Conservation (phyloP, 1,284 basidiomycete species). For the Agroathelia rolfsii region DNA sequence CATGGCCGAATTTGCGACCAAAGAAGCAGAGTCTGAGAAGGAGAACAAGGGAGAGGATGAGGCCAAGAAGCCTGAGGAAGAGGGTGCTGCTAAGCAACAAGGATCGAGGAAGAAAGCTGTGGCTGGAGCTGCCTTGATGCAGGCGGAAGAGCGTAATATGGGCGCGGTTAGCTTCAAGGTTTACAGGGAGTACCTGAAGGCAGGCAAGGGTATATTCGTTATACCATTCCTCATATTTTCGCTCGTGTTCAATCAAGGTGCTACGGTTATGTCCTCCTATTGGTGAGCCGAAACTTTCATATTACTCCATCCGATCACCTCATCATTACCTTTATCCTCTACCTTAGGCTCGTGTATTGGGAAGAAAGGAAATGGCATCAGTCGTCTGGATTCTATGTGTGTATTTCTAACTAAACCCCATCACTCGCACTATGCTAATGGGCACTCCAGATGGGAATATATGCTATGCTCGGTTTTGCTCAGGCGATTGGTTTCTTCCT, state of each 20-base stretch:
- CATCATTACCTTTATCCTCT: slow-evolving; percentile 1
- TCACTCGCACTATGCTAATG: slow-evolving; percentile 6
- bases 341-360: slow-evolving; percentile 59
- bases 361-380: slow-evolving; percentile 47
- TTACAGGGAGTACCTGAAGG: slow-evolving; percentile 43
- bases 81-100: too few relatives aligned
- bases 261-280: slow-evolving; percentile 54
- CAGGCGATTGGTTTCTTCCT: slow-evolving; percentile 44
- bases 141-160: slow-evolving; percentile 51
- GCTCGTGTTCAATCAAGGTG: slow-evolving; percentile 46
- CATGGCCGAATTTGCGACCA: slow-evolving; percentile 54
- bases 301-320: not conserved
- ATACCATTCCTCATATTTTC: slow-evolving; percentile 44
- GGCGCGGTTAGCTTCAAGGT: slow-evolving; percentile 43
- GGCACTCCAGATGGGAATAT: slow-evolving; percentile 50
- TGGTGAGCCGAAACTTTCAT: slow-evolving; percentile 31
- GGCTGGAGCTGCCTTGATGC: slow-evolving; percentile 45
- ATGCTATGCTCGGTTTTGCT: slow-evolving; percentile 43
- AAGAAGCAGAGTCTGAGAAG: slow-evolving; percentile 28
- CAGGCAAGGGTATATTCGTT: slow-evolving; percentile 43
- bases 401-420: slow-evolving; percentile 13
- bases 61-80: slow-evolving; percentile 16
- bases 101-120: slow-evolving; percentile 30
- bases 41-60: slow-evolving; percentile 18
- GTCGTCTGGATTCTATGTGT: slow-evolving; percentile 50